Percentiles rank a stretch among this genome's conserved stretches.
Evolutionary conservation across 2,329 filamentous ascomycete genomes (phyloP).

Genomic region (Whalleya microplaca): DNA sequence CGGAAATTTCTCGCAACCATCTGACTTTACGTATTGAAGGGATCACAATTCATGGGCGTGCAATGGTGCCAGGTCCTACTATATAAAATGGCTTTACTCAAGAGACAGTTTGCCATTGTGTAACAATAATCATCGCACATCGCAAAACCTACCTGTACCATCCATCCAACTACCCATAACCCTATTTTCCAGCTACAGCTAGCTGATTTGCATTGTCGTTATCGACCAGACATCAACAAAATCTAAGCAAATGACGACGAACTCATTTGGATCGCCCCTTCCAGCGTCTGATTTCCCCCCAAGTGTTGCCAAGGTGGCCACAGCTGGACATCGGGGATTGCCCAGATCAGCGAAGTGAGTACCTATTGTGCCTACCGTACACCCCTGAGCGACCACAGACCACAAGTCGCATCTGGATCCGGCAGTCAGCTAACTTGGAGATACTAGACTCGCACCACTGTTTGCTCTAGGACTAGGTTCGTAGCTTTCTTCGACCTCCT

Average conservation of each 20-base stretch:
- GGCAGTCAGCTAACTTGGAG: background rate
- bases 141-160: background rate
- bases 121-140: background rate
- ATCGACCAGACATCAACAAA: background rate
- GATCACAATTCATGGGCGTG: background rate
- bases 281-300: slow-evolving; percentile 8
- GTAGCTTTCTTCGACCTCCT: background rate
- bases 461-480: slow-evolving; percentile 1
- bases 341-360: slow-evolving; percentile 3
- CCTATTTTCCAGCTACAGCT: background rate
- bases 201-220: no score
- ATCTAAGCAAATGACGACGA: slow-evolving; percentile 18
- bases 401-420: background rate
- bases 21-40: background rate
- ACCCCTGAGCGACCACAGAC: background rate
- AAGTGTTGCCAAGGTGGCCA: slow-evolving; percentile 2
- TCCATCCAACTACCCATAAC: background rate
- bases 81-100: background rate
- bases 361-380: no score
- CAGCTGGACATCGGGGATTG: background rate
- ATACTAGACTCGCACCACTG: background rate
- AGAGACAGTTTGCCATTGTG: background rate
- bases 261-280: slow-evolving; percentile 17
- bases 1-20: background rate
- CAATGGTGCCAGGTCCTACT: background rate